Evolutionary conservation across 352 stramenopile genomes (phyloP).

Genomic region (Paralagenidium karlingii): DNA sequence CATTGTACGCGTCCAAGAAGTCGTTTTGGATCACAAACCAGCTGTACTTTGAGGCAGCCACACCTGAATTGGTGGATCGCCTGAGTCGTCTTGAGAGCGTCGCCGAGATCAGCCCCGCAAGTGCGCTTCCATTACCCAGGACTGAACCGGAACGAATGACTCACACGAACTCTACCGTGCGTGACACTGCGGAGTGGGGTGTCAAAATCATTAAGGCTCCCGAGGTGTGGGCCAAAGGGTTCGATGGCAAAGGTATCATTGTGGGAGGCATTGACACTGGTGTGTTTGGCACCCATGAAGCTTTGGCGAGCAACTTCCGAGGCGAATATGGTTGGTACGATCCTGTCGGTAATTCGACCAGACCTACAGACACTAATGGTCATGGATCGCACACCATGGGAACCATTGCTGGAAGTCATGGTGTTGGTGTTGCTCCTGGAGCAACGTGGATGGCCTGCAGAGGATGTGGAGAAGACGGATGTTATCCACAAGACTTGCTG

Average conservation of each 20-base stretch:
- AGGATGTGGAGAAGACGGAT: constrained; percentile 20
- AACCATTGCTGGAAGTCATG: constrained; percentile 11
- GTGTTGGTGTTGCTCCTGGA: constrained; percentile 20
- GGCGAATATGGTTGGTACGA: constrained; percentile 8
- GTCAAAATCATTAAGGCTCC: constrained; percentile 34
- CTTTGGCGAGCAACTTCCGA: constrained; percentile 12
- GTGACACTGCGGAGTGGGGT: constrained; percentile 15
- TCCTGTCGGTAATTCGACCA: too few species aligned
- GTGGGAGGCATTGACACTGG: constrained; percentile 27
- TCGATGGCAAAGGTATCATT: constrained; percentile 16
- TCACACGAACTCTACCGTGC: not conserved
- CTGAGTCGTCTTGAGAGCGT: constrained; percentile 12
- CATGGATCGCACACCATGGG: constrained; percentile 26
- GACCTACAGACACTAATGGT: constrained; percentile 17
- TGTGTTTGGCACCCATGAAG: constrained; percentile 18
- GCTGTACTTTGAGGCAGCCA: constrained; percentile 12
- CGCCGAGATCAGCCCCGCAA: constrained; percentile 14
- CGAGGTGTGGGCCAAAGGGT: constrained; percentile 20
- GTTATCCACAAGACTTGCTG: constrained; percentile 19
- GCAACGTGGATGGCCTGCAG: constrained; percentile 22
- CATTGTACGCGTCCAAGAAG: constrained; percentile 2
- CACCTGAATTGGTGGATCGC: constrained; percentile 13
- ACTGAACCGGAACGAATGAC: constrained; percentile 5
- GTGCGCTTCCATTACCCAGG: constrained; percentile 7
- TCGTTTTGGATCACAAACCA: constrained; percentile 17